Conservation (phyloP, 345 rosid genomes). For the Cochlearia excelsa region DNA sequence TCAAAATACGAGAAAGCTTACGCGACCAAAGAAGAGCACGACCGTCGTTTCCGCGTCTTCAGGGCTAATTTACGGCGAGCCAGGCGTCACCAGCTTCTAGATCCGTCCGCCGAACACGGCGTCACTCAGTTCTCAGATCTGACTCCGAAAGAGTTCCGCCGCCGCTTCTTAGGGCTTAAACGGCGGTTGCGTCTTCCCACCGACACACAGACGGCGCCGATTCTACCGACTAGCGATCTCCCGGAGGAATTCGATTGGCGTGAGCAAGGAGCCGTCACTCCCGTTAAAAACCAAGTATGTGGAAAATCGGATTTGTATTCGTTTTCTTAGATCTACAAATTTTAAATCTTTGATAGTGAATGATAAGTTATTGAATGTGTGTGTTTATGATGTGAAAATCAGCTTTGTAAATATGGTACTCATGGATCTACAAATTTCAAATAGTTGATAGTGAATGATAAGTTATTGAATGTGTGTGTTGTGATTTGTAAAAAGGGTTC, state of each 20-base stretch:
- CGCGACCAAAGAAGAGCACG: constrained; percentile 72
- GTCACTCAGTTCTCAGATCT: constrained; percentile 94
- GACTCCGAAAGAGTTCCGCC: constrained; percentile 72
- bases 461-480: not conserved
- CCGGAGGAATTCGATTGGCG: constrained; percentile 96
- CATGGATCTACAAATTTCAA: too few relatives aligned
- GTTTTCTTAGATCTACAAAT: too few relatives aligned
- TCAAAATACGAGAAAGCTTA: constrained; percentile 60
- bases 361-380: too few relatives aligned
- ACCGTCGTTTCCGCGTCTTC: constrained; percentile 67
- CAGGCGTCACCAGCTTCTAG: constrained; percentile 61
- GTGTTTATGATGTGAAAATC: too few relatives aligned
- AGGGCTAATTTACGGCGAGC: constrained; percentile 67
- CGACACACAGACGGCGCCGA: constrained; percentile 78
- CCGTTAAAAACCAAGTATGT: constrained; percentile 79
- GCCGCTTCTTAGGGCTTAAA: constrained; percentile 61
- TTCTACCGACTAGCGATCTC: constrained; percentile 71
- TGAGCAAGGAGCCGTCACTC: constrained; percentile 80
- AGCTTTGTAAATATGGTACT: too few relatives aligned
- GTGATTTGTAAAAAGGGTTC: not conserved
- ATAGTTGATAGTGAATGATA: not conserved
- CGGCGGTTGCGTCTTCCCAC: constrained; percentile 56
- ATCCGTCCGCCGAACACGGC: constrained; percentile 85
- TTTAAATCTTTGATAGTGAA: too few relatives aligned
- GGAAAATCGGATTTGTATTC: not conserved